A percentile compares a stretch with the other conserved stretches of the same genome.
phyloP scores from a whole-genome alignment of 1,139 yeast genomes.

The Yamadazyma blattariae region DNA sequence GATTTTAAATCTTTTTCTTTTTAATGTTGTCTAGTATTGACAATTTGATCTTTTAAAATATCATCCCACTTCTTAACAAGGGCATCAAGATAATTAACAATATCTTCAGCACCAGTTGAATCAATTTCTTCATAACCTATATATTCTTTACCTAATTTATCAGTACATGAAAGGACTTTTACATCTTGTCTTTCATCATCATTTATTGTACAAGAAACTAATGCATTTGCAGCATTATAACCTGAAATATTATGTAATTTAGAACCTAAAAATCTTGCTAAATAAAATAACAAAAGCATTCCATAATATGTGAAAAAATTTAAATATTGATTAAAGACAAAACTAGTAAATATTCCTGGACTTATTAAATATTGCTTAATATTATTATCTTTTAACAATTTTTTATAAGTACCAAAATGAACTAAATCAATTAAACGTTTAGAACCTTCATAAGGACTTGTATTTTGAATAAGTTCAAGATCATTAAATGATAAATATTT shows the following conservation, averaged over 20 bases:
- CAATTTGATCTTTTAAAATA: slow-evolving; percentile 68
- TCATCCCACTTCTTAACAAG: slow-evolving; percentile 57
- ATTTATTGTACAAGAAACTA: slow-evolving; percentile 40
- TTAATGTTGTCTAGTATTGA: slow-evolving; percentile 42
- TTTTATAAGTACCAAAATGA: slow-evolving; percentile 66
- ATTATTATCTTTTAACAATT: slow-evolving; percentile 43
- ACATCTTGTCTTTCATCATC: slow-evolving; percentile 43
- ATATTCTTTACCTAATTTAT: slow-evolving; percentile 61
- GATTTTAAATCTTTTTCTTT: too few relatives aligned
- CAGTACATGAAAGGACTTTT: slow-evolving; percentile 76
- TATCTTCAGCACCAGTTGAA: slow-evolving; percentile 62
- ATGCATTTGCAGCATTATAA: slow-evolving; percentile 85
- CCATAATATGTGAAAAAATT: slow-evolving; percentile 79
- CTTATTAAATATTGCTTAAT: slow-evolving; percentile 77
- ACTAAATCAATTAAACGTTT: slow-evolving; percentile 82
- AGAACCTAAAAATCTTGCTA: slow-evolving; percentile 82
- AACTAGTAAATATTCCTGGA: slow-evolving; percentile 92
- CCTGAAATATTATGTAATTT: slow-evolving; percentile 88
- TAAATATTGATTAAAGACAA: slow-evolving; percentile 72
- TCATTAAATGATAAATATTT: slow-evolving; percentile 70
- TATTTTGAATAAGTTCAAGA: slow-evolving; percentile 61
- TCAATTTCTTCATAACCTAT: slow-evolving; percentile 56
- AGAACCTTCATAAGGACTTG: slow-evolving; percentile 85
- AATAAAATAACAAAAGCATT: slow-evolving; percentile 77
- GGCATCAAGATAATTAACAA: slow-evolving; percentile 55